A percentile compares a stretch with the other conserved stretches of the same genome.
Evolutionary conservation across 768 basidiomycete species (phyloP).

Genomic region (Termitomyces sp.): DNA sequence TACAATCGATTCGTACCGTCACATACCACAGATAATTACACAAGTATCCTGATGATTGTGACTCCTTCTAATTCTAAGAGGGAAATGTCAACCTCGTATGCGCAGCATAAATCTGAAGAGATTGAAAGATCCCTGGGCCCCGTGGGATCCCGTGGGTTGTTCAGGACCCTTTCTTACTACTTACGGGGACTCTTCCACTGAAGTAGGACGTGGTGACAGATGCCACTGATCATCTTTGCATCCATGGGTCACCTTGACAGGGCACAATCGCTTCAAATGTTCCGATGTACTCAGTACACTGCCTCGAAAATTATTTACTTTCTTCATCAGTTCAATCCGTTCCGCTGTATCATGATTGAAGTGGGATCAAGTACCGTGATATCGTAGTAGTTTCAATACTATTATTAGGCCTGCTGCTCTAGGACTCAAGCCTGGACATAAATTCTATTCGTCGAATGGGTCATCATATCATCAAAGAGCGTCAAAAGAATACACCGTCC

Average conservation of each 20-base stretch:
- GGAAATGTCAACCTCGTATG: no score
- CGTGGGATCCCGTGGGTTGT: neutral
- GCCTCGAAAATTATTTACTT: neutral
- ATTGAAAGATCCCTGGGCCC: no score
- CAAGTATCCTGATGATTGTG: no score
- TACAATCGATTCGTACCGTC: no score
- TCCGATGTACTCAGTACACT: neutral
- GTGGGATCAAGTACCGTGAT: neutral
- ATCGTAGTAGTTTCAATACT: neutral
- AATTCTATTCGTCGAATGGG: neutral
- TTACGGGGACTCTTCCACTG: neutral
- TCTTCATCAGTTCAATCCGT: neutral
- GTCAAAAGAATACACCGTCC: neutral
- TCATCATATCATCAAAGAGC: neutral
- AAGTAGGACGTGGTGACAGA: neutral
- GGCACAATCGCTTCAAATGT: no score
- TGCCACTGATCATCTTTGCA: no score
- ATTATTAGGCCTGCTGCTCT: neutral
- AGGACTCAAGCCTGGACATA: neutral
- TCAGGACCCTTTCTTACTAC: neutral
- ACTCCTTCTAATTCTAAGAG: no score
- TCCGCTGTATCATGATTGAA: no score
- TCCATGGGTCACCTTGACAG: no score
- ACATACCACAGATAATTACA: no score
- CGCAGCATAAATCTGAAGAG: no score